Evolutionary conservation across 1,284 basidiomycete genomes (phyloP).

Genomic region (Malassezia slooffiae): DNA sequence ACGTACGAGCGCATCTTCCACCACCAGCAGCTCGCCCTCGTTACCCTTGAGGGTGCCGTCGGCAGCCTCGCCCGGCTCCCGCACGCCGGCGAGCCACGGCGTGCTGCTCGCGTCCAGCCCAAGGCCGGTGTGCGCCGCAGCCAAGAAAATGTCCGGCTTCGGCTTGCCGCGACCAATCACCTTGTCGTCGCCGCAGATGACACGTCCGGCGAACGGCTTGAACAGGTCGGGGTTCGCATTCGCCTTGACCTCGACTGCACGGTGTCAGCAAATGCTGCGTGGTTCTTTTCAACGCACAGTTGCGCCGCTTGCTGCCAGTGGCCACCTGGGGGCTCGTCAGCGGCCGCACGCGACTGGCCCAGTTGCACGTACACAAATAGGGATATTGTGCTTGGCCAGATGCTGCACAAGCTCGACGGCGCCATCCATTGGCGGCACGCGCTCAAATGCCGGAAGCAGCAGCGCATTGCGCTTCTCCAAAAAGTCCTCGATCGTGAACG

Average conservation of each 20-base stretch:
- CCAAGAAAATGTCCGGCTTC: constrained; percentile 43
- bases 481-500: constrained; percentile 40
- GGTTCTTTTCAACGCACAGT: constrained; percentile 30
- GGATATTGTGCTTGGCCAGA: constrained; percentile 35
- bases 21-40: constrained; percentile 41
- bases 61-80: constrained; percentile 27
- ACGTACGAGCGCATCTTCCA: constrained; percentile 41
- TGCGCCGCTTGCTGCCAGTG: constrained; percentile 40
- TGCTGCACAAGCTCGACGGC: constrained; percentile 40
- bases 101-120: constrained; percentile 17
- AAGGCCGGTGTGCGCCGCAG: constrained; percentile 38
- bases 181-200: constrained; percentile 42
- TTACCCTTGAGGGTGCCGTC: constrained; percentile 24
- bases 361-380: constrained; percentile 29
- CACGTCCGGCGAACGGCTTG: constrained; percentile 26
- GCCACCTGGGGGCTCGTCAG: constrained; percentile 19
- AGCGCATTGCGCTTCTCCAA: constrained; percentile 32
- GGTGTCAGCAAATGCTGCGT: background rate
- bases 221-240: constrained; percentile 29
- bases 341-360: background rate
- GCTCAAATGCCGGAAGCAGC: constrained; percentile 34
- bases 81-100: constrained; percentile 17
- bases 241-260: constrained; percentile 35
- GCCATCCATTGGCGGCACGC: constrained; percentile 42
- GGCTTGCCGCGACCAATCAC: constrained; percentile 41